Evolutionary conservation across 148 eudicot species (phyloP).

Genomic region (Persicaria tinctoria): DNA sequence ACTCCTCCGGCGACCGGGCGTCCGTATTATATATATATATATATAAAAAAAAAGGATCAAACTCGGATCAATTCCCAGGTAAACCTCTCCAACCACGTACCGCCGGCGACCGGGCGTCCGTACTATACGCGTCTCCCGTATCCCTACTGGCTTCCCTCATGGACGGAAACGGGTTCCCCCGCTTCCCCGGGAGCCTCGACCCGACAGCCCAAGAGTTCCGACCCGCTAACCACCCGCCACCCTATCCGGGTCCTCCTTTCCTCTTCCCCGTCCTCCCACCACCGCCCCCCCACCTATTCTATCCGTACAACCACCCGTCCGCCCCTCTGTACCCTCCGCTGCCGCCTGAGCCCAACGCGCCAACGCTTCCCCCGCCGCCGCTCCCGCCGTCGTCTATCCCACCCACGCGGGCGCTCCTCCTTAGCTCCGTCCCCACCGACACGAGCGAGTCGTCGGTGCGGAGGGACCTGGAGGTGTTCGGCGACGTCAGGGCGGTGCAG

Average conservation of each 20-base stretch:
- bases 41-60: no score
- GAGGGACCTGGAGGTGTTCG: slow-evolving; percentile 64
- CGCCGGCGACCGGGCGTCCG: no score
- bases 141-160: slow-evolving; percentile 4
- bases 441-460: slow-evolving; percentile 57
- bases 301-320: slow-evolving; percentile 11
- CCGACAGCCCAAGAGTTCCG: slow-evolving; percentile 53
- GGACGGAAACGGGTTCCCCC: slow-evolving; percentile 27
- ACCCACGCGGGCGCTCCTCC: slow-evolving; percentile 49
- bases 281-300: slow-evolving; percentile 8
- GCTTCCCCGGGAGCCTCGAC: slow-evolving; percentile 29
- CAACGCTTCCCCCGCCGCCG: slow-evolving; percentile 24
- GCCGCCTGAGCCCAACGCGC: not conserved
- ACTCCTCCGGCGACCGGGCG: no score
- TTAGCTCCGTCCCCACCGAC: slow-evolving; percentile 47
- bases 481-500: slow-evolving; percentile 75
- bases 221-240: slow-evolving; percentile 22
- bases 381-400: slow-evolving; percentile 11
- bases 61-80: no score
- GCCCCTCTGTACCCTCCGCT: not conserved
- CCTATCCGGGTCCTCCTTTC: not conserved
- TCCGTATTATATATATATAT: no score
- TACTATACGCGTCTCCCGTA: no score
- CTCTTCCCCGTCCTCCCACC: not conserved
- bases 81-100: no score